Percentiles rank a stretch among this genome's conserved stretches.
phyloP scores from a whole-genome alignment of 1,284 basidiomycete genomes.

The Cerrena zonata region DNA sequence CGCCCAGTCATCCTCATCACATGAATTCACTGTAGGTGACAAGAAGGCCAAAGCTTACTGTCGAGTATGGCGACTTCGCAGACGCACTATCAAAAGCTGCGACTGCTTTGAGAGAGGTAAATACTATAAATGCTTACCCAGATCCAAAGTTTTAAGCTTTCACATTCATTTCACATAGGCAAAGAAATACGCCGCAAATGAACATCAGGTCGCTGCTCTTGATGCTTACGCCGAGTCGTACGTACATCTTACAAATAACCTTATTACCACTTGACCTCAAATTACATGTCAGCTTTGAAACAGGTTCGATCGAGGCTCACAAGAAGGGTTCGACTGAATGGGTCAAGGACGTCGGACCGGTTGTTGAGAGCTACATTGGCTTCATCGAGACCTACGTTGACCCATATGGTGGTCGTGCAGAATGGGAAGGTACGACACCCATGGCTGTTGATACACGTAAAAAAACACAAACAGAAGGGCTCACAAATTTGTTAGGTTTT shows the following conservation, averaged over 20 bases:
- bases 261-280: background rate
- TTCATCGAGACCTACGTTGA: constrained; percentile 70
- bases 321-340: constrained; percentile 70
- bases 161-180: constrained; percentile 40
- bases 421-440: constrained; percentile 84
- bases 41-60: constrained; percentile 47
- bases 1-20: constrained; percentile 31
- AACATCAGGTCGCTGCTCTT: constrained; percentile 68
- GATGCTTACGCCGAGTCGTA: constrained; percentile 75
- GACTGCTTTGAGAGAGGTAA: constrained; percentile 56
- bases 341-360: constrained; percentile 81
- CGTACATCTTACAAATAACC: constrained; percentile 20
- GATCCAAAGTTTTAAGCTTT: no score
- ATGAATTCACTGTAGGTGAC: constrained; percentile 42
- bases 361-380: constrained; percentile 83
- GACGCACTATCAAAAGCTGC: constrained; percentile 48
- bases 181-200: constrained; percentile 66
- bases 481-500: constrained; percentile 47
- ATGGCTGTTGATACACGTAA: no score
- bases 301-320: constrained; percentile 74
- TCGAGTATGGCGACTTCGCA: constrained; percentile 71
- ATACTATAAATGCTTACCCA: background rate
- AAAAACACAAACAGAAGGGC: background rate
- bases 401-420: constrained; percentile 76
- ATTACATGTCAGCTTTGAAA: constrained; percentile 51